These are phyloP conservation scores for Parastagonospora avenae DNA, from an alignment of 2,329 filamentous ascomycete genomes.

Conservation along the genomic window DNA sequence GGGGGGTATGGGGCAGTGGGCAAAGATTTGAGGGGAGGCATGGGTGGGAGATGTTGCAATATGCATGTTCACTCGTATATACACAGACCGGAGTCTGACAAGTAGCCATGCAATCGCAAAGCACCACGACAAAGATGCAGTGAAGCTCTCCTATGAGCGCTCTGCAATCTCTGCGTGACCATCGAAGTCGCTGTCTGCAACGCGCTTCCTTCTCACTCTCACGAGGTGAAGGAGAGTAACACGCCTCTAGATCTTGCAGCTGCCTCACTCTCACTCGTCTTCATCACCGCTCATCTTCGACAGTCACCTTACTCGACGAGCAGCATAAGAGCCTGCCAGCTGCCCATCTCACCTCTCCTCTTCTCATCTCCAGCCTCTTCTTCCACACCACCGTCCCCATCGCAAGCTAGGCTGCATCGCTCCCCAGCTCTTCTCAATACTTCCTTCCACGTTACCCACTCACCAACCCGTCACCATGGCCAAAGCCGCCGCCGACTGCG, in stretches of 20 bases:
- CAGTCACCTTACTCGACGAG: constrained; percentile 7
- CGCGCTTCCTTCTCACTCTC: too few species aligned
- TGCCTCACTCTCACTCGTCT: constrained; percentile 1
- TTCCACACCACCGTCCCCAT: not conserved
- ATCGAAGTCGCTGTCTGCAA: not conserved
- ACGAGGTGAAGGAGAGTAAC: constrained; percentile 10
- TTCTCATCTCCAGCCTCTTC: not conserved
- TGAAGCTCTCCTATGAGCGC: not conserved
- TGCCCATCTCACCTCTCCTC: not conserved
- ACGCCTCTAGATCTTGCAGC: not conserved
- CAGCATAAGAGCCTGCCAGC: not conserved
- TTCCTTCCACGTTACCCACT: not conserved
- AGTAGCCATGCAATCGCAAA: too few species aligned
- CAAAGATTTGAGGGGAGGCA: constrained; percentile 5
- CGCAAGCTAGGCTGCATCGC: not conserved
- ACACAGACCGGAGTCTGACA: too few species aligned
- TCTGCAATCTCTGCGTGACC: not conserved
- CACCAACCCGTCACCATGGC: constrained; percentile 15
- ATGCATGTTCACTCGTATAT: not conserved
- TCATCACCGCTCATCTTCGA: constrained; percentile 8
- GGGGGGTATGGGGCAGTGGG: constrained; percentile 38
- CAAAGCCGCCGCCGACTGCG: constrained; percentile 21
- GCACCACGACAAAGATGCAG: too few species aligned
- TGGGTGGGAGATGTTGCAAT: not conserved
- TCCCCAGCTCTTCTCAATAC: not conserved